Percentiles rank a stretch among this genome's conserved stretches.
Evolutionary conservation across 2,329 filamentous ascomycete species (phyloP).

Genomic region (Fusarium chuoi): DNA sequence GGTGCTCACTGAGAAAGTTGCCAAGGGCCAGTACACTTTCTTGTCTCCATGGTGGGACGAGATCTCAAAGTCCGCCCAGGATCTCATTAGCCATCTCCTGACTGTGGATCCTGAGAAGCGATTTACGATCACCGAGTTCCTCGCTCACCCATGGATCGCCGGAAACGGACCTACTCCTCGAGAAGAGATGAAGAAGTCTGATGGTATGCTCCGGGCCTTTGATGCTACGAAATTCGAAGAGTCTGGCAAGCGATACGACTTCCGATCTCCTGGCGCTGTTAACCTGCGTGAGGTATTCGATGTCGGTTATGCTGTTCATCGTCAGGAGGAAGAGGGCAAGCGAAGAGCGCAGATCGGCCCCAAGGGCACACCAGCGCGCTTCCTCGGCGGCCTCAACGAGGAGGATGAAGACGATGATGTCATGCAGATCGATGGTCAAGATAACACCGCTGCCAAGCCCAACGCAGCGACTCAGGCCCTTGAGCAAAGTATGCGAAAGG

Average conservation of each 20-base stretch:
- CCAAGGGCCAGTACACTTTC: slow-evolving; percentile 96
- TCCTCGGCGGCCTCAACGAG: slow-evolving; percentile 74
- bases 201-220: slow-evolving; percentile 61
- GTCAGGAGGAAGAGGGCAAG: slow-evolving; percentile 96
- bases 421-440: slow-evolving; percentile 70
- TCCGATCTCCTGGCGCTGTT: slow-evolving; percentile 93
- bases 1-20: slow-evolving; percentile 96
- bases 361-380: slow-evolving; percentile 71
- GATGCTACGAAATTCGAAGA: slow-evolving; percentile 65
- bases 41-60: slow-evolving; percentile 99
- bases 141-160: slow-evolving; percentile 93
- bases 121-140: slow-evolving; percentile 91
- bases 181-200: slow-evolving; percentile 68
- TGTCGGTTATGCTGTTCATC: slow-evolving; percentile 96
- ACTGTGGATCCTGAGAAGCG: slow-evolving; percentile 96
- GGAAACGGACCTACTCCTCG: slow-evolving; percentile 67
- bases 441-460: slow-evolving; percentile 57
- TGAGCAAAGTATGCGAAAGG: slow-evolving; percentile 87
- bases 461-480: slow-evolving; percentile 71
- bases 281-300: slow-evolving; percentile 98
- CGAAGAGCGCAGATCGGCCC: slow-evolving; percentile 83
- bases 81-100: slow-evolving; percentile 90
- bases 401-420: slow-evolving; percentile 63
- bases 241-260: slow-evolving; percentile 80
- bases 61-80: slow-evolving; percentile 93